A percentile compares a stretch with the other conserved stretches of the same genome.
These are phyloP conservation scores for Talaromyces sp. DNA, from an alignment of 2,329 filamentous ascomycete species.

Conservation along the genomic window DNA sequence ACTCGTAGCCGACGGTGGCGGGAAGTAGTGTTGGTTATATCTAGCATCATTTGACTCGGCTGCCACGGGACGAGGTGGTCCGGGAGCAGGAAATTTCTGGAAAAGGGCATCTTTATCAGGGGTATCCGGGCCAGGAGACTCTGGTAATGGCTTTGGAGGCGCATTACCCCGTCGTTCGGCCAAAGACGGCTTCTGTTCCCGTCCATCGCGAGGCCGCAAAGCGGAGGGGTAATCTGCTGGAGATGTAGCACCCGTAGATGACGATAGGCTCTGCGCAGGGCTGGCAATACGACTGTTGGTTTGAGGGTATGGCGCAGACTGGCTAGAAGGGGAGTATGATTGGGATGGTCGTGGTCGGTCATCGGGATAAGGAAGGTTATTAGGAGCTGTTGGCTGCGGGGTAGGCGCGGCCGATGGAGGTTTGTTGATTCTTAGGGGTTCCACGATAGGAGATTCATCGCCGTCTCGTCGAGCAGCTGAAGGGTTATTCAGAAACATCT, in stretches of 20 bases:
- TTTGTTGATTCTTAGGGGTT: constrained; percentile 82
- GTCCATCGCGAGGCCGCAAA: constrained; percentile 43
- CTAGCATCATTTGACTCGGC: constrained; percentile 46
- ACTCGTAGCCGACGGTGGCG: constrained; percentile 44
- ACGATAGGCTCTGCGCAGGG: constrained; percentile 21
- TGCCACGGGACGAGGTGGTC: constrained; percentile 24
- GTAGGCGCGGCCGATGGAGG: constrained; percentile 51
- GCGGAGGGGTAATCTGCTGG: constrained; percentile 39
- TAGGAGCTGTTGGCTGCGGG: constrained; percentile 57
- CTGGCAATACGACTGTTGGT: constrained; percentile 21
- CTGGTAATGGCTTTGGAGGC: constrained; percentile 72
- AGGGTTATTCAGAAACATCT: constrained; percentile 70
- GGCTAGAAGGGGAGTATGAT: constrained; percentile 30
- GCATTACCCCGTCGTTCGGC: constrained; percentile 79
- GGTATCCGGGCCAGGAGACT: constrained; percentile 73
- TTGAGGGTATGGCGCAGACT: constrained; percentile 23
- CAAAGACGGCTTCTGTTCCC: constrained; percentile 58
- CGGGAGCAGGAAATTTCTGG: constrained; percentile 57
- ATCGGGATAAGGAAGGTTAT: constrained; percentile 65
- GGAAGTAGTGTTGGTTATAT: constrained; percentile 62
- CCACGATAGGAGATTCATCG: constrained; percentile 71
- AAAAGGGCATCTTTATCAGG: constrained; percentile 78
- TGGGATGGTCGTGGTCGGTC: constrained; percentile 49
- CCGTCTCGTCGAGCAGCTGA: constrained; percentile 24
- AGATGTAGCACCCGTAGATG: constrained; percentile 17